Percentiles rank a stretch among this genome's conserved stretches.
Conservation (phyloP, 1,284 basidiomycete species). For the Irpex sp. region DNA sequence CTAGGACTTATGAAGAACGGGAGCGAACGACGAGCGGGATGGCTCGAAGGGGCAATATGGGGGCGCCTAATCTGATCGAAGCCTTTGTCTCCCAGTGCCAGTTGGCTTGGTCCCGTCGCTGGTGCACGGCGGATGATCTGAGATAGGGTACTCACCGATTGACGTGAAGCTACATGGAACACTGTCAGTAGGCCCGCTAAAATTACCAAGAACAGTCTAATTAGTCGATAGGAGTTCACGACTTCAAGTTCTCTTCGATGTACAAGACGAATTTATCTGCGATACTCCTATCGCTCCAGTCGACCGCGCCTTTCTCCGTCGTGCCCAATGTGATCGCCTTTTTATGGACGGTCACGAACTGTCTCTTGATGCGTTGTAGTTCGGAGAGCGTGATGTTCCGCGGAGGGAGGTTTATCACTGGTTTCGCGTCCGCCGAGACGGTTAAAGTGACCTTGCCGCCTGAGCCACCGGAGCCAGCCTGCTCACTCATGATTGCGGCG, state of each 20-base stretch:
- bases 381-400: conserved; percentile 78
- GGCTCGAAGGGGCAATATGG: not conserved
- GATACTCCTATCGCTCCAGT: conserved; percentile 75
- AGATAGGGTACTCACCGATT: not conserved
- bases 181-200: not conserved
- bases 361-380: conserved; percentile 82
- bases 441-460: conserved; percentile 56
- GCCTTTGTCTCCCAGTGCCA: no score
- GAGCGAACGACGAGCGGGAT: not conserved
- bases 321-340: conserved; percentile 84
- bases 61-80: not conserved
- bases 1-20: not conserved
- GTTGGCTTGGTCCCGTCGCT: no score
- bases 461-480: conserved; percentile 37
- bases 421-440: conserved; percentile 37
- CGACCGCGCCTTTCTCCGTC: conserved; percentile 73
- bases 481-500: conserved; percentile 62
- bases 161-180: no score
- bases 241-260: conserved; percentile 68
- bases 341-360: conserved; percentile 84
- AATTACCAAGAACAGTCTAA: not conserved
- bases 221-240: conserved; percentile 24
- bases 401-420: conserved; percentile 54
- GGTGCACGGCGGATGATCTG: not conserved
- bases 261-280: conserved; percentile 75